Percentiles rank a stretch among this genome's conserved stretches.
These are phyloP conservation scores for Penicillium cataractarum DNA, from an alignment of 495 filamentous ascomycete genomes.

Conservation along the genomic window DNA sequence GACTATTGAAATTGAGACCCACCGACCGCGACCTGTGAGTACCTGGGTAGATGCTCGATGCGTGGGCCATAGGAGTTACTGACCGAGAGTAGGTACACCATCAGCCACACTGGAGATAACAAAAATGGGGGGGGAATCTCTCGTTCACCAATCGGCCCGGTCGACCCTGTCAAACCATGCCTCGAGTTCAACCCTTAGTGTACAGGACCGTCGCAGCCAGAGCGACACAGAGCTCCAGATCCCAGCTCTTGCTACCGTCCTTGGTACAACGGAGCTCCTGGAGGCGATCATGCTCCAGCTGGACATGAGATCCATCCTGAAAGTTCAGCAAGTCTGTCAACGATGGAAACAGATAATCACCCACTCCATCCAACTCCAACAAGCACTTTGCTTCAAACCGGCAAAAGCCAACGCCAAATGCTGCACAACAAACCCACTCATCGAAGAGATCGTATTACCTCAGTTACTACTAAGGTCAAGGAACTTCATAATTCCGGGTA, in stretches of 20 bases:
- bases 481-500: slow-evolving; percentile 1
- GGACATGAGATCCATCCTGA: background rate
- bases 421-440: background rate
- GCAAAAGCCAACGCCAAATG: background rate
- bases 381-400: background rate
- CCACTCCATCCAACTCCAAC: background rate
- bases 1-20: background rate
- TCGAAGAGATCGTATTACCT: slow-evolving; percentile 3
- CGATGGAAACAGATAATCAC: slow-evolving; percentile 1
- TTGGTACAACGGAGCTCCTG: slow-evolving; percentile 2
- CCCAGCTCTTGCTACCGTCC: background rate
- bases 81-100: background rate
- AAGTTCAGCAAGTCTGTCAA: slow-evolving; percentile 4
- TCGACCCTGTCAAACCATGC: background rate
- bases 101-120: too few species aligned
- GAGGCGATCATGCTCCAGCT: background rate
- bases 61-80: background rate
- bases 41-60: background rate
- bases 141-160: background rate
- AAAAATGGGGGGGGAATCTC: background rate
- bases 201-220: background rate
- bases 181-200: background rate
- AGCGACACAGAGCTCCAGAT: background rate
- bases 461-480: background rate
- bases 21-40: background rate